phyloP scores from a whole-genome alignment of 495 filamentous ascomycete species.

The Trichoderma orchidacearum region DNA sequence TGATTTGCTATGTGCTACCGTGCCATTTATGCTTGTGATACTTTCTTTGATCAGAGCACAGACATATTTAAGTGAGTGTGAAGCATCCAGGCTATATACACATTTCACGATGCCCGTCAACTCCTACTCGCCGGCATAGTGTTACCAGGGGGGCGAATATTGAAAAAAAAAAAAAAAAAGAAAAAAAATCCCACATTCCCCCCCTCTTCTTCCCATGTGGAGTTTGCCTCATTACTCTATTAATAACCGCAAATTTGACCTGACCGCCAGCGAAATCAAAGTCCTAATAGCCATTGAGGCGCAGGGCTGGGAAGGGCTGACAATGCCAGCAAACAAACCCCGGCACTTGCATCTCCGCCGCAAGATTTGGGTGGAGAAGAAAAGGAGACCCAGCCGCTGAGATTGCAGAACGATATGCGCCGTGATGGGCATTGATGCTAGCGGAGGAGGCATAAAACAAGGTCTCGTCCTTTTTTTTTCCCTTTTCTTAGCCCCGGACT shows the following conservation, averaged over 20 bases:
- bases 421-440: not conserved
- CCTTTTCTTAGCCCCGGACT: not conserved
- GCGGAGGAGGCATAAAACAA: too few species aligned
- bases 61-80: too few species aligned
- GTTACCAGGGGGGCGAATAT: too few species aligned
- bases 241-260: not conserved
- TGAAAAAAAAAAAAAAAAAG: not conserved
- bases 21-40: too few species aligned
- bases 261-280: not conserved
- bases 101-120: too few species aligned
- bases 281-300: not conserved
- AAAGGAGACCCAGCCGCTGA: not conserved
- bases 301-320: not conserved
- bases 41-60: too few species aligned
- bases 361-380: not conserved
- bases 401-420: not conserved
- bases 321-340: not conserved
- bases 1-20: too few species aligned
- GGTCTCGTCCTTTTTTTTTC: too few species aligned
- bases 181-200: not conserved
- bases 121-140: too few species aligned
- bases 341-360: not conserved
- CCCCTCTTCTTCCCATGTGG: not conserved
- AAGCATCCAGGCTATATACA: too few species aligned
- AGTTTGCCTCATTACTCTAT: not conserved